These are phyloP conservation scores for Biscogniauxia sp. DNA, from an alignment of 2,329 filamentous ascomycete species.

Conservation along the genomic window DNA sequence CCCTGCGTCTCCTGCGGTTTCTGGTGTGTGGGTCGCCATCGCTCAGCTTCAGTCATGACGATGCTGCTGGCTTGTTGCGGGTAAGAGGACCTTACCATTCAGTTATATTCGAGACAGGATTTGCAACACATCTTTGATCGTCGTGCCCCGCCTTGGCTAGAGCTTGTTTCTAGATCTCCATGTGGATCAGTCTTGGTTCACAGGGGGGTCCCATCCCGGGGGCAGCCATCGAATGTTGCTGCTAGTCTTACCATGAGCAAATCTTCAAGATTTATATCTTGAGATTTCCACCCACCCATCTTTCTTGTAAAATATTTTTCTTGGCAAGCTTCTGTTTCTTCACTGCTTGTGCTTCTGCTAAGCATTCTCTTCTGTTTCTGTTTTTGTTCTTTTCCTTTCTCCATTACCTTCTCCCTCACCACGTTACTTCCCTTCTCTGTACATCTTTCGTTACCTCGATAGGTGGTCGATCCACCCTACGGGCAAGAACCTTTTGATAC, in stretches of 20 bases:
- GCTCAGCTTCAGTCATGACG: slow-evolving; percentile 1
- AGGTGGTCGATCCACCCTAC: neutral
- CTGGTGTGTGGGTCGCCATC: slow-evolving; percentile 1
- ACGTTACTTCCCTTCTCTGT: neutral
- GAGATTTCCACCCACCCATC: neutral
- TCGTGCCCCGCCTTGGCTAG: slow-evolving; percentile 1
- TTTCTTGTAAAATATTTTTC: neutral
- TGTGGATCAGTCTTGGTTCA: slow-evolving; percentile 2
- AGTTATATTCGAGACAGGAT: slow-evolving; percentile 1
- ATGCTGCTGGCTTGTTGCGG: neutral
- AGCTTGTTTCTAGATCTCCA: slow-evolving; percentile 4
- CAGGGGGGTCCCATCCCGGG: neutral
- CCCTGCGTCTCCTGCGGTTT: slow-evolving; percentile 1
- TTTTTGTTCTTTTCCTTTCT: neutral
- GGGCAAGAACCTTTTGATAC: neutral
- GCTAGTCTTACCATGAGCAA: neutral
- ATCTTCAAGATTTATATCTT: neutral
- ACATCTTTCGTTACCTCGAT: slow-evolving; percentile 3
- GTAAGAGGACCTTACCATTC: neutral
- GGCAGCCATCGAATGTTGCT: neutral
- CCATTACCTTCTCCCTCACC: neutral
- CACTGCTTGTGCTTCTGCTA: neutral
- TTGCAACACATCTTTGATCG: slow-evolving; percentile 1
- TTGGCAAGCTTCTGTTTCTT: neutral
- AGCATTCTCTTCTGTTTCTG: neutral